Evolutionary conservation across 208 protist species (phyloP).

Genomic region (Kentomonas sorsogonicus): DNA sequence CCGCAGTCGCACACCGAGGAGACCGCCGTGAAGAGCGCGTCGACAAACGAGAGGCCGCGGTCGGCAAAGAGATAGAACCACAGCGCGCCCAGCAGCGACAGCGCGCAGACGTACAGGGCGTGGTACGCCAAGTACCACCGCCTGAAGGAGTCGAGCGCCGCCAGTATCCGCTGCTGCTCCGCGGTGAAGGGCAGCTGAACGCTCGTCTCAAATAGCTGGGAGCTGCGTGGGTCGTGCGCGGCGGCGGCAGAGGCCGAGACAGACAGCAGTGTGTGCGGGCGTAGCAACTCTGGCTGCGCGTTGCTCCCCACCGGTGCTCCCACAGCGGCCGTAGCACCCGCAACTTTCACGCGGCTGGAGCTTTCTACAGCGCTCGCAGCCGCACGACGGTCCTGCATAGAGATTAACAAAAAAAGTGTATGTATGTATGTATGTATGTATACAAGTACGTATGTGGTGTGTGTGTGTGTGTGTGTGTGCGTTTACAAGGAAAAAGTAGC

Average conservation of each 20-base stretch:
- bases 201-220: constrained; percentile 46
- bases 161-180: constrained; percentile 27
- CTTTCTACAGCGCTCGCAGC: too few relatives aligned
- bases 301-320: too few relatives aligned
- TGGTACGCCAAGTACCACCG: constrained; percentile 63
- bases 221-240: constrained; percentile 24
- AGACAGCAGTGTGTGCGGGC: background rate
- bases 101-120: constrained; percentile 31
- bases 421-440: too few relatives aligned
- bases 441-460: too few relatives aligned
- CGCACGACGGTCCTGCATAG: too few relatives aligned
- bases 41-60: constrained; percentile 21
- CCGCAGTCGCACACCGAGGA: constrained; percentile 76
- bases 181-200: constrained; percentile 38
- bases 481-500: too few relatives aligned
- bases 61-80: constrained; percentile 27
- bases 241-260: background rate
- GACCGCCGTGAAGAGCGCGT: constrained; percentile 57
- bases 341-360: too few relatives aligned
- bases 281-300: too few relatives aligned
- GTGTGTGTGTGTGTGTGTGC: too few relatives aligned
- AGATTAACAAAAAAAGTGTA: too few relatives aligned
- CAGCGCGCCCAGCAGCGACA: constrained; percentile 24
- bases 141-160: constrained; percentile 62
- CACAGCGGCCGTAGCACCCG: too few relatives aligned